Evolutionary conservation across 2,329 filamentous ascomycete genomes (phyloP).

Genomic region (Orbilia brochopaga): DNA sequence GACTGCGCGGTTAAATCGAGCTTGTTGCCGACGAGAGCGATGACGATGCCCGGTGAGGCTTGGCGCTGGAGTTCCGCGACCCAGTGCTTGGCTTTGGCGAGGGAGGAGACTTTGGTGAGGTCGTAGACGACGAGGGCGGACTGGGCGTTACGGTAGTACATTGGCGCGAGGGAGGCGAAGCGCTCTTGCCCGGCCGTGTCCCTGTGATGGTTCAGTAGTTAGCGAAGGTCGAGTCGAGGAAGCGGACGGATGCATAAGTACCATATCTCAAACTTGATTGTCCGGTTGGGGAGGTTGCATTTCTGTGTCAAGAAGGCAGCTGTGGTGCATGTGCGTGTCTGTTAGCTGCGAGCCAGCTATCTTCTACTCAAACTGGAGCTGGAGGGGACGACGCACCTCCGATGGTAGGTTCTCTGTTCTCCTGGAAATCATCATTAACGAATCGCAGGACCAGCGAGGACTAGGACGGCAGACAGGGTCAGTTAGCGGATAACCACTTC

Average conservation of each 20-base stretch:
- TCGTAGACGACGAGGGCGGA: constrained; percentile 98
- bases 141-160: constrained; percentile 99
- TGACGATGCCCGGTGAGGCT: constrained; percentile 93
- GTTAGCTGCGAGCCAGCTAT: constrained; percentile 37
- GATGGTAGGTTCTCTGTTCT: constrained; percentile 99
- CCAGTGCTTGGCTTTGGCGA: constrained; percentile 98
- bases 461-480: constrained; percentile 61
- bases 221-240: background rate
- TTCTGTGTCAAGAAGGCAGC: constrained; percentile 98
- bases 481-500: background rate
- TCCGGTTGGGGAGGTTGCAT: constrained; percentile 91
- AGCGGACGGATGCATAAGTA: constrained; percentile 27
- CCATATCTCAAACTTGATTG: constrained; percentile 93
- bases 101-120: constrained; percentile 91
- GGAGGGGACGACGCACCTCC: constrained; percentile 69
- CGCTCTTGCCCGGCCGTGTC: constrained; percentile 98
- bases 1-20: constrained; percentile 76
- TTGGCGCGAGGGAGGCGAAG: constrained; percentile 92
- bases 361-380: no score
- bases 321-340: constrained; percentile 58
- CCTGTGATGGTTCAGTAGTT: constrained; percentile 56
- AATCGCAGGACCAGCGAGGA: constrained; percentile 97
- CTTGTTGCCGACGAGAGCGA: constrained; percentile 96
- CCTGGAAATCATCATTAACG: constrained; percentile 99
- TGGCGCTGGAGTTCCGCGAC: constrained; percentile 96